Evolutionary conservation across 495 filamentous ascomycete species (phyloP).

Genomic region (Hypoxylon subgilvum): DNA sequence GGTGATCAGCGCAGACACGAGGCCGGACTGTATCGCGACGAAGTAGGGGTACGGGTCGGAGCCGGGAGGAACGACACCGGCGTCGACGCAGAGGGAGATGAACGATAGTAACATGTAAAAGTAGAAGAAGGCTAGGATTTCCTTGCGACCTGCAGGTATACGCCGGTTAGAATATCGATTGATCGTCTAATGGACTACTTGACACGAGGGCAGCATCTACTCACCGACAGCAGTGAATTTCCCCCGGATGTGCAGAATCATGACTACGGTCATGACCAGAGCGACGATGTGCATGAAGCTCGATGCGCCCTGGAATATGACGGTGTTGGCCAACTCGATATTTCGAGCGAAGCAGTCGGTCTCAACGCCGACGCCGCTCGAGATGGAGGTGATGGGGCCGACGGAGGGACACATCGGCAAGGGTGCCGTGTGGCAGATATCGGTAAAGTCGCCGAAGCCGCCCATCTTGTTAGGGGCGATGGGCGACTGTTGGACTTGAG

Average conservation of each 20-base stretch:
- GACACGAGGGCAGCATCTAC: conserved; percentile 47
- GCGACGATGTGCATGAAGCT: conserved; percentile 93
- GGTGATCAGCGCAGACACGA: conserved; percentile 85
- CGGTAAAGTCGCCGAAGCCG: conserved; percentile 81
- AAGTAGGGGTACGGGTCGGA: conserved; percentile 88
- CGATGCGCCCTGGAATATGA: conserved; percentile 94
- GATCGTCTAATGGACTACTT: neutral
- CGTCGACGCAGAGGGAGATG: conserved; percentile 87
- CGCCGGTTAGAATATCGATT: conserved; percentile 21
- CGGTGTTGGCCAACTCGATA: conserved; percentile 95
- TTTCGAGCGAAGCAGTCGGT: conserved; percentile 92
- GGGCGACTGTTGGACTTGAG: neutral
- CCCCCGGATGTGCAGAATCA: conserved; percentile 93
- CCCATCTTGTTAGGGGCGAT: conserved; percentile 63
- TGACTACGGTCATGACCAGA: conserved; percentile 89
- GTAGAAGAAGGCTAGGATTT: conserved; percentile 98
- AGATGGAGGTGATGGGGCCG: conserved; percentile 65
- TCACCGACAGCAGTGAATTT: conserved; percentile 98
- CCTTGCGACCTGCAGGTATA: conserved; percentile 80
- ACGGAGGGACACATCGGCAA: conserved; percentile 89
- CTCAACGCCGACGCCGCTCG: conserved; percentile 77
- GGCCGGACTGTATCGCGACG: conserved; percentile 83
- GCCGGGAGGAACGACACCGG: conserved; percentile 86
- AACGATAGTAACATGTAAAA: conserved; percentile 90
- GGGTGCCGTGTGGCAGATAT: conserved; percentile 82